phyloP scores from a whole-genome alignment of 2,329 filamentous ascomycete genomes.

The Torrubiellomyces zombiae region DNA sequence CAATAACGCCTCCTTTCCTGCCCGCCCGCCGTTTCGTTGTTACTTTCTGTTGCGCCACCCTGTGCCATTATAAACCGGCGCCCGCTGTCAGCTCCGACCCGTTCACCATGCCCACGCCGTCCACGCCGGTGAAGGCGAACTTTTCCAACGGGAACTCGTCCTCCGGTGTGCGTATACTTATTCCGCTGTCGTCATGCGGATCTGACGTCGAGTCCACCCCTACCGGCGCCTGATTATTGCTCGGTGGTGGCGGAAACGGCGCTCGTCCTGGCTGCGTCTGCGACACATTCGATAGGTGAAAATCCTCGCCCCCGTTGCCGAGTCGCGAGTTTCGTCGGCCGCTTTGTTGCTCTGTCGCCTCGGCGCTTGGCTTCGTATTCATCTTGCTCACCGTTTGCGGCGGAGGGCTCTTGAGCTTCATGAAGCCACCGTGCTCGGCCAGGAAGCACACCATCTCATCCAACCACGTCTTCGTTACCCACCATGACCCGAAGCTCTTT shows the following conservation, averaged over 20 bases:
- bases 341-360: constrained; percentile 18
- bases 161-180: constrained; percentile 52
- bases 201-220: constrained; percentile 23
- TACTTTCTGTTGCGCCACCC: not conserved
- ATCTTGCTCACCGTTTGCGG: constrained; percentile 12
- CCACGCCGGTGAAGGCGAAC: constrained; percentile 27
- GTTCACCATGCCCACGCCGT: constrained; percentile 17
- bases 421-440: constrained; percentile 78
- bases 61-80: constrained; percentile 4
- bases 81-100: constrained; percentile 12
- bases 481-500: constrained; percentile 78
- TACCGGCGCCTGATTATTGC: constrained; percentile 23
- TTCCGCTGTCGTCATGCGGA: constrained; percentile 55
- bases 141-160: constrained; percentile 47
- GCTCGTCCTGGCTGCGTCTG: constrained; percentile 32
- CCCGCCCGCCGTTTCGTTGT: not conserved
- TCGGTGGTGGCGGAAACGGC: constrained; percentile 29
- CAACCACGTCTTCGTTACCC: constrained; percentile 89
- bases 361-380: constrained; percentile 15
- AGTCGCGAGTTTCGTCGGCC: constrained; percentile 20
- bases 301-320: constrained; percentile 28
- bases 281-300: constrained; percentile 24
- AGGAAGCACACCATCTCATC: constrained; percentile 90
- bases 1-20: not conserved
- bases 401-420: constrained; percentile 37